These are phyloP conservation scores for Lathyrus tuberosus DNA, from an alignment of 306 rosid species.

Conservation along the genomic window DNA sequence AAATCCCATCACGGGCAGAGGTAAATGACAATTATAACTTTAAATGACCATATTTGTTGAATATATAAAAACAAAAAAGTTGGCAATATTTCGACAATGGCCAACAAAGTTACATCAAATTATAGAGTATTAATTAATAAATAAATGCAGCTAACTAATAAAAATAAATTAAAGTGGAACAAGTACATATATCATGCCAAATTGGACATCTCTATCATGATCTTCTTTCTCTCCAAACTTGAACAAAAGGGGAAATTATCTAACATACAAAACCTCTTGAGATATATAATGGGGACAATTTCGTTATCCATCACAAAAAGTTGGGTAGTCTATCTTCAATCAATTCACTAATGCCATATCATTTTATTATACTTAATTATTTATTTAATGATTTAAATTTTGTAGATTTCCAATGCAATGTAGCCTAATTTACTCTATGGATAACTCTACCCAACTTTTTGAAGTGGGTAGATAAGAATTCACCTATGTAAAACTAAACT, in stretches of 20 bases:
- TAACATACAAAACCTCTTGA: not conserved
- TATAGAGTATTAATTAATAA: constrained; percentile 5
- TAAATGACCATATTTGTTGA: not conserved
- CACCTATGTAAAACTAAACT: constrained; percentile 34
- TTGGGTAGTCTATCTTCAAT: too few relatives aligned
- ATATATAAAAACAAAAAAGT: constrained; percentile 17
- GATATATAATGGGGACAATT: too few relatives aligned
- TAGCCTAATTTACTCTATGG: too few relatives aligned
- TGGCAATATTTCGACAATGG: constrained; percentile 36
- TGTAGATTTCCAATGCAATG: too few relatives aligned
- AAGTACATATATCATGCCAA: constrained; percentile 13
- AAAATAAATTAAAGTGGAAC: constrained; percentile 1
- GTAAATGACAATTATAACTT: not conserved
- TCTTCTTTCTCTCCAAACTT: constrained; percentile 44
- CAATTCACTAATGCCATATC: too few relatives aligned
- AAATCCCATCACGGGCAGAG: constrained; percentile 30
- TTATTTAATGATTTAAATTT: too few relatives aligned
- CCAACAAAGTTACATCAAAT: constrained; percentile 38
- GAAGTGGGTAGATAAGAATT: too few relatives aligned
- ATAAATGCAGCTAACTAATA: constrained; percentile 34
- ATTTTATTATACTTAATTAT: too few relatives aligned
- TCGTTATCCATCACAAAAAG: too few relatives aligned
- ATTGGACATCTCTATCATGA: constrained; percentile 38
- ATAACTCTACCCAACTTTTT: too few relatives aligned
- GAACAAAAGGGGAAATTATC: constrained; percentile 12